phyloP scores from a whole-genome alignment of 768 basidiomycete genomes.

The Dentipellis fragilis region DNA sequence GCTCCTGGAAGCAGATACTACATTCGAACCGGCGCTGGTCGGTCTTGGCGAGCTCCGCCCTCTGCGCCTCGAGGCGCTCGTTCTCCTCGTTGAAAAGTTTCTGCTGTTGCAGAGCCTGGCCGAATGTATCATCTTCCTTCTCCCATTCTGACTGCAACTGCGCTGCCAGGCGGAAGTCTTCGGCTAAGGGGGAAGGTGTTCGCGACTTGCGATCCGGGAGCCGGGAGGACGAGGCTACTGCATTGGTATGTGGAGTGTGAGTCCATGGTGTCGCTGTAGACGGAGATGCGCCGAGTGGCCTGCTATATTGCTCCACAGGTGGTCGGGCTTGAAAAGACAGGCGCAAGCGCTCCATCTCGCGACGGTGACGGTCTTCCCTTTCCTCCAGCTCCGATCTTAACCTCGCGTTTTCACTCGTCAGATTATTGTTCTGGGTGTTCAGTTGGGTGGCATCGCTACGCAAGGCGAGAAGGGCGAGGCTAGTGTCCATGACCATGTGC shows the following conservation, averaged over 20 bases:
- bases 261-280: neutral
- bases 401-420: slow-evolving; percentile 15
- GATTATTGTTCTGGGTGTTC: slow-evolving; percentile 5
- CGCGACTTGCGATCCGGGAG: neutral
- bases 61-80: slow-evolving; percentile 25
- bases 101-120: slow-evolving; percentile 24
- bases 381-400: slow-evolving; percentile 9
- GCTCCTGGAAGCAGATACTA: slow-evolving; percentile 44
- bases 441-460: slow-evolving; percentile 26
- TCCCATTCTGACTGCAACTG: neutral
- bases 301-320: neutral
- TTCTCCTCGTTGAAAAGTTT: slow-evolving; percentile 32
- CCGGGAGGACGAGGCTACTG: neutral
- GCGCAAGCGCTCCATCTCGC: slow-evolving; percentile 1
- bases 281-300: too few relatives aligned
- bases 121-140: slow-evolving; percentile 13
- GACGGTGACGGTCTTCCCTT: slow-evolving; percentile 1
- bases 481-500: slow-evolving; percentile 37
- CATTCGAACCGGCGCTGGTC: slow-evolving; percentile 36
- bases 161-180: neutral
- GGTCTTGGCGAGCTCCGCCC: slow-evolving; percentile 17
- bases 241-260: neutral
- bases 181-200: neutral
- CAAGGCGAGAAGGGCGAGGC: slow-evolving; percentile 34
- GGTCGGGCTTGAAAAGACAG: neutral